Conservation (phyloP, 257 asterid genomes). For the Capsicum chinense region DNA sequence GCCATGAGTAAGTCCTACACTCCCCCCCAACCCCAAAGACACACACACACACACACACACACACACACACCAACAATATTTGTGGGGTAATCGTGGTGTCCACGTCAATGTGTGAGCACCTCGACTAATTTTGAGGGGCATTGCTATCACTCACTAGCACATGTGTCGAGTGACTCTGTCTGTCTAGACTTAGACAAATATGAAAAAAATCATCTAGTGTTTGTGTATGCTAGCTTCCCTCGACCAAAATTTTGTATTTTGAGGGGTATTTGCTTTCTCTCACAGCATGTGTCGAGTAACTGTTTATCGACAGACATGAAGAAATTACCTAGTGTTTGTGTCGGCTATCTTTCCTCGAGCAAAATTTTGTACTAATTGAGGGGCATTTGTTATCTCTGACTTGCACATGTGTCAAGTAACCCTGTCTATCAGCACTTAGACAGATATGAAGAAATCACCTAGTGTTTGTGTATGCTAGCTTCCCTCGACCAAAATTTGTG, state of each 20-base stretch:
- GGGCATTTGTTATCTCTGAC: too few species aligned
- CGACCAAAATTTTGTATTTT: neutral
- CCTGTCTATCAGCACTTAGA: too few species aligned
- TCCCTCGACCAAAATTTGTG: too few species aligned
- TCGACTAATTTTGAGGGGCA: neutral
- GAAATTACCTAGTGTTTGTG: too few species aligned
- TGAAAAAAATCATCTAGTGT: neutral
- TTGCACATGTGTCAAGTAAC: too few species aligned
- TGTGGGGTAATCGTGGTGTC: neutral
- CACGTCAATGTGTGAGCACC: neutral
- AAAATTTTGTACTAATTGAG: too few species aligned
- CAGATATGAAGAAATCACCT: too few species aligned
- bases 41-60: neutral
- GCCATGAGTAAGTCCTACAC: constrained; percentile 17
- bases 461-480: too few species aligned
- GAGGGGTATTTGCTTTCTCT: neutral
- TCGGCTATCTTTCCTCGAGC: too few species aligned
- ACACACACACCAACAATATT: neutral
- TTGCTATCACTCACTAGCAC: neutral
- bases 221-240: neutral
- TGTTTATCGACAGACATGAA: too few species aligned
- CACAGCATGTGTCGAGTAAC: too few species aligned
- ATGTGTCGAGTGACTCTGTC: neutral
- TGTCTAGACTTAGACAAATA: neutral
- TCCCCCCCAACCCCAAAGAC: neutral